Evolutionary conservation across 2,329 filamentous ascomycete genomes (phyloP), one percentile per base, ranked within the genome.

Genomic region (Pestalotiopsis sp.): DNA sequence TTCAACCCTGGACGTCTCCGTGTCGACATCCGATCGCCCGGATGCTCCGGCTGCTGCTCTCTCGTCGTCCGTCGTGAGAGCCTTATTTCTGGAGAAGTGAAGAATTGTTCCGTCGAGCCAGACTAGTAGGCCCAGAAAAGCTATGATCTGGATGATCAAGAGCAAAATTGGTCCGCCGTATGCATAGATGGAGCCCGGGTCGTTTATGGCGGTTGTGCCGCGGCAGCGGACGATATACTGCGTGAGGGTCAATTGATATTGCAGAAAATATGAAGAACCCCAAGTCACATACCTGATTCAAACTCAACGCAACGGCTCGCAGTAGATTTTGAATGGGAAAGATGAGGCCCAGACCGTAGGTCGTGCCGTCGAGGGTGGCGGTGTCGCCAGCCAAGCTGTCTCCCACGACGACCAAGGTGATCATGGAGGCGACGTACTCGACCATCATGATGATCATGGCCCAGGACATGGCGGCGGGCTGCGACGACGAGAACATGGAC

Each of bases 131-230:
- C 82, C 80, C 71, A 92, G 88, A 1, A 92, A 81, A 6, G 88
- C 73, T 31, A 89, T 79, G 0, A 87, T 85, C 73, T 93, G 91
- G 0, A 91, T 67, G 64, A 90, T 85, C 3, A 93, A 84, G 72
- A 92, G 92, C 0, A 91, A 78, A 38, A 93, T 92, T 0, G 90
- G 90, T 0, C 90, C 90, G 25, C 91, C 91, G 73, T 92, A 93
- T 2, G 89, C 85, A 2, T 82, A 84, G 60, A 92, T 87, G 0
- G 84, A 87, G 13, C 89, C 90, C 0, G 90, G 87, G 69, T 76
- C 45, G 2, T 71, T 72, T 36, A 75, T 67, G 58, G 87, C 80
- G 14, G 78, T 72, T 25, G 83, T 77, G 27, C 83, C 84, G 14
- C 81, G 82, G 74, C 90, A 92, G 6, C 88, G 81, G 5, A 91